phyloP scores from a whole-genome alignment of 805 yeast species.

The Yarrowia osloensis region DNA sequence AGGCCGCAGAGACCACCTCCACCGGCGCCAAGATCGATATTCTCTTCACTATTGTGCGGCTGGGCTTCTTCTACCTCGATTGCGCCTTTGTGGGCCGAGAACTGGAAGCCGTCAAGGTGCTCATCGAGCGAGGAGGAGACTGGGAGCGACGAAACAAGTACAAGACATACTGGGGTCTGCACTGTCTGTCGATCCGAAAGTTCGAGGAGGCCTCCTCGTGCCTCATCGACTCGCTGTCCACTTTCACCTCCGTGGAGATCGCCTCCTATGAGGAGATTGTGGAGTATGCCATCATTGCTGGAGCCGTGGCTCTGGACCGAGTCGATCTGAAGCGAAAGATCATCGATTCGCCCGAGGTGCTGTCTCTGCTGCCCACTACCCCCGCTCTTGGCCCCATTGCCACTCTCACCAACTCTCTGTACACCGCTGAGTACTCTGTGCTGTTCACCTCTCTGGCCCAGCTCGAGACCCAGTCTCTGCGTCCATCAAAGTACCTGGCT shows the following conservation, averaged over 20 bases:
- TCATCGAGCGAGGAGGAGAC: constrained; percentile 96
- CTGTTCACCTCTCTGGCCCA: constrained; percentile 76
- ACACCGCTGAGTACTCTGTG: constrained; percentile 81
- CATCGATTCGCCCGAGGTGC: constrained; percentile 90
- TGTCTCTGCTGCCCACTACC: constrained; percentile 73
- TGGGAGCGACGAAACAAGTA: constrained; percentile 97
- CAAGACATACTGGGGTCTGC: constrained; percentile 88
- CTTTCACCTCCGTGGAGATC: constrained; percentile 91
- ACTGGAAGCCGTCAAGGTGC: constrained; percentile 67
- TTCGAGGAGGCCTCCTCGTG: constrained; percentile 82
- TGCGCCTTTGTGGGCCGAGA: constrained; percentile 65
- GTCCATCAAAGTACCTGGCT: constrained; percentile 60
- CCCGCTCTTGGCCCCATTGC: constrained; percentile 76
- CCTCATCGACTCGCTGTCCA: constrained; percentile 87
- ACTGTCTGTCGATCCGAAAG: constrained; percentile 78
- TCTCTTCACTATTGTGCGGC: constrained; percentile 73
- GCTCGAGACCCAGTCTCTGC: constrained; percentile 68
- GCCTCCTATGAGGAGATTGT: constrained; percentile 89
- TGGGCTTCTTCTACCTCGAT: constrained; percentile 89
- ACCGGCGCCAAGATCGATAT: constrained; percentile 91
- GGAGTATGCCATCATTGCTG: constrained; percentile 83
- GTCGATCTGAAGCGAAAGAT: constrained; percentile 80
- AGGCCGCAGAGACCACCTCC: constrained; percentile 79
- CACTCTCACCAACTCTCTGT: constrained; percentile 79
- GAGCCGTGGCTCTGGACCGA: constrained; percentile 78